phyloP scores from a whole-genome alignment of 1,284 basidiomycete species.

The Psilocybe mexicana region DNA sequence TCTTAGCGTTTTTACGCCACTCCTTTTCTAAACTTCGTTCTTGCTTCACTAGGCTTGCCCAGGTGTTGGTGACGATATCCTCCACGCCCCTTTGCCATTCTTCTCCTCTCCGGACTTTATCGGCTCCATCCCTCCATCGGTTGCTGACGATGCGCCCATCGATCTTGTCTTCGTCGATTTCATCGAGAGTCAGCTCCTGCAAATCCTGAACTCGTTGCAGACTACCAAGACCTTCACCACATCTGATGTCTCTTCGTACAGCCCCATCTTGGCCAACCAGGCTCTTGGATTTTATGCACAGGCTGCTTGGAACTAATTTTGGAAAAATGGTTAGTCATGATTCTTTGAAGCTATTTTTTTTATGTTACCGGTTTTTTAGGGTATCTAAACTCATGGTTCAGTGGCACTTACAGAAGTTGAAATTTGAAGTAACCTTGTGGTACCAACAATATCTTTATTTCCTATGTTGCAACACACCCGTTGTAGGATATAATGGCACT shows the following conservation, averaged over 20 bases:
- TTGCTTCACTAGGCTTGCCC: slow-evolving; percentile 53
- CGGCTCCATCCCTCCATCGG: slow-evolving; percentile 52
- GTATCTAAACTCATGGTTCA: too few species aligned
- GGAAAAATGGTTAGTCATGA: background rate
- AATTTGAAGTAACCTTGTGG: too few species aligned
- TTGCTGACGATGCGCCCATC: slow-evolving; percentile 50
- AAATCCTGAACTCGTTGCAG: slow-evolving; percentile 57
- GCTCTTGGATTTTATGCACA: slow-evolving; percentile 65
- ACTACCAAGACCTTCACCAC: slow-evolving; percentile 49
- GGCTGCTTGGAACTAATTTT: slow-evolving; percentile 50
- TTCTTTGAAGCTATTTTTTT: too few species aligned
- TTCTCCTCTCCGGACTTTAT: slow-evolving; percentile 58
- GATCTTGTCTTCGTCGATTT: slow-evolving; percentile 76
- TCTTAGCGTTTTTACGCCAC: background rate
- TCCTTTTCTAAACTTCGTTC: background rate
- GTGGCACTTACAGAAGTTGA: too few species aligned
- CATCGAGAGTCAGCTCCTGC: slow-evolving; percentile 53
- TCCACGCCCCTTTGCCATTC: slow-evolving; percentile 51
- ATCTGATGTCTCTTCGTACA: slow-evolving; percentile 54
- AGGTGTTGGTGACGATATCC: slow-evolving; percentile 65
- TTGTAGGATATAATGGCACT: too few species aligned
- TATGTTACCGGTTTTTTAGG: too few species aligned
- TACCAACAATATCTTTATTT: too few species aligned
- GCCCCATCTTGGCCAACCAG: slow-evolving; percentile 46
- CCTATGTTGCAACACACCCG: too few species aligned